phyloP scores from a whole-genome alignment of 495 filamentous ascomycete species.

The Penicillium goetzii region DNA sequence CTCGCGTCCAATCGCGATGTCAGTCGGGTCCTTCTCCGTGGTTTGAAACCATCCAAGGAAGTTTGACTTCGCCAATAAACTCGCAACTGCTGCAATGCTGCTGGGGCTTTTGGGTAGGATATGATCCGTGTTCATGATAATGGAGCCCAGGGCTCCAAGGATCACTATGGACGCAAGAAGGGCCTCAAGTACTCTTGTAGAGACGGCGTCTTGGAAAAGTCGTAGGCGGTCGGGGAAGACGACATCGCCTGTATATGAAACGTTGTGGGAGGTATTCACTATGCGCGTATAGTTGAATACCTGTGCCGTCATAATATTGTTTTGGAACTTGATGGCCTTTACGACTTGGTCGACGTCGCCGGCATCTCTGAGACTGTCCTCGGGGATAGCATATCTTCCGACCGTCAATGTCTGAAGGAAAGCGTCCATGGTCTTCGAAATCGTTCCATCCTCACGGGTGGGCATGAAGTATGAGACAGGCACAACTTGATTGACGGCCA shows the following conservation, averaged over 20 bases:
- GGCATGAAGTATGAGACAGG: background rate
- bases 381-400: slow-evolving; percentile 10
- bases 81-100: background rate
- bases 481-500: background rate
- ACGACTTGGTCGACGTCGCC: background rate
- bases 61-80: background rate
- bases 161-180: background rate
- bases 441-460: background rate
- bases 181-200: background rate
- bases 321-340: slow-evolving; percentile 7
- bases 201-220: background rate
- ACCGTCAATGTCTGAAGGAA: slow-evolving; percentile 4
- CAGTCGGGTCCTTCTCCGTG: too few species aligned
- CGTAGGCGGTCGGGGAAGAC: background rate
- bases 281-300: background rate
- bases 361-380: background rate
- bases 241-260: background rate
- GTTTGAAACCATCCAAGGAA: background rate
- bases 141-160: background rate
- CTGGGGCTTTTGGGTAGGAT: background rate
- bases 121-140: background rate
- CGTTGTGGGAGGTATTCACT: background rate
- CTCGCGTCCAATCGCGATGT: too few species aligned
- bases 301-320: background rate
- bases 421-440: background rate